Base-by-base conservation (phyloP, 108 stramenopile species). In the Cylindrotheca fusiformis region DNA sequence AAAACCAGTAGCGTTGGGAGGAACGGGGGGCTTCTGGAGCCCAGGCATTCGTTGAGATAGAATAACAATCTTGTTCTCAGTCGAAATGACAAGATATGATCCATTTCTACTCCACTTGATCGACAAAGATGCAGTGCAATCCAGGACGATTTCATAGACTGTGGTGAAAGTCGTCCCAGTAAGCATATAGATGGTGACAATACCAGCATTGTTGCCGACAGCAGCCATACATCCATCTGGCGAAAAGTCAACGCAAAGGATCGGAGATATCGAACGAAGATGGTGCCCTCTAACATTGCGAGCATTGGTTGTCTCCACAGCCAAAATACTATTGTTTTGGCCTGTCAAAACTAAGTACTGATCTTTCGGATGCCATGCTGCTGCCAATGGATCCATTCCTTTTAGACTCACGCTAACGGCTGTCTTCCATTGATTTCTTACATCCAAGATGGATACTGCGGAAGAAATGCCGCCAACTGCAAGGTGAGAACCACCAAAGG, bases 311-410 rank as follows among this genome's bases (percentile, higher is more conserved):
- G 87, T 83, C 67, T 88, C 87, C 27, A 84, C 68, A 0, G 80
- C 79, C 20, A 81, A 48, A n/a, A 88, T 68, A 65, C 67, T 74
- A 45, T 84, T 73, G 58, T 74, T 73, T 68, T 88, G 87, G 4
- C 87, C 87, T 19, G 74, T 80, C 25, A 88, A 44, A 2, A 78
- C 78, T 60, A 88, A 47, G 44, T 75, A 84, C 56, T 84, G 74
- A 66, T 88, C 87, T 32, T 75, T 63, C 10, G 87, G 87, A 57
- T 88, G 87, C 87, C 87, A 88, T 49, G 57, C 69, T 14, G 87
- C 87, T 22, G 78, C 79, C 21, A 84, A 55, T 18, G 83, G 77
- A 18, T 80, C 76, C 17, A 82, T 53, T 24, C 78, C 80, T 44
- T 84, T 81, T 8, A 83, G 65, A 21, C 65, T 60, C 25, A 88